Evolutionary conservation across 352 stramenopile species (phyloP).

Genomic region (Phytophthora hybrid): DNA sequence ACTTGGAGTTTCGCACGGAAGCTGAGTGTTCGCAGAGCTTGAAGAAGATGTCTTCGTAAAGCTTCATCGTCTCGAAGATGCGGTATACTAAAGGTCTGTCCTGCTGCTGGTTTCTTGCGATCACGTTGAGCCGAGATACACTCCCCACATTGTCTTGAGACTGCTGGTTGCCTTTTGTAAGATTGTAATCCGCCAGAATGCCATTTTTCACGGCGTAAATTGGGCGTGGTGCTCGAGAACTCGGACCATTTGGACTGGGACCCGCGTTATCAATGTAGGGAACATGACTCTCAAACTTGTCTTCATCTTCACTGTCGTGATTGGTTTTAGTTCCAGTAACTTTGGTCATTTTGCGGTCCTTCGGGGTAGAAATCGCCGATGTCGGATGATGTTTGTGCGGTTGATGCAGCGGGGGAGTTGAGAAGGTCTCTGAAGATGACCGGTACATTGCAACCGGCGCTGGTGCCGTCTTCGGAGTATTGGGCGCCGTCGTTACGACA

Average conservation of each 20-base stretch:
- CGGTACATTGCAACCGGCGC: conserved; percentile 16
- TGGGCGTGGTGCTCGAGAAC: conserved; percentile 1
- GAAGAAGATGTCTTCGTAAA: conserved; percentile 65
- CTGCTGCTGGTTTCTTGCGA: conserved; percentile 7
- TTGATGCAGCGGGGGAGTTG: conserved; percentile 14
- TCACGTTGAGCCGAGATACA: conserved; percentile 3
- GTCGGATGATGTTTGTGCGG: background rate
- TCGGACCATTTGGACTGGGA: background rate
- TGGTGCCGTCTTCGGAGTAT: conserved; percentile 17
- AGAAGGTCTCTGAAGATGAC: conserved; percentile 31
- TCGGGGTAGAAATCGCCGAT: background rate
- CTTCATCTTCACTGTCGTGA: conserved; percentile 30
- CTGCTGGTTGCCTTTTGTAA: conserved; percentile 43
- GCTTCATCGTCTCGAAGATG: conserved; percentile 39
- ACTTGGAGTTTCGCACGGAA: conserved; percentile 52
- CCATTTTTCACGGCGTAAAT: conserved; percentile 32
- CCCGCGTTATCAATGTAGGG: background rate
- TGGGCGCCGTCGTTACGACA: conserved; percentile 21
- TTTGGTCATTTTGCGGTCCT: background rate
- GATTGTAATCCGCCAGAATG: conserved; percentile 21
- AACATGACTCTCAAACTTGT: conserved; percentile 25
- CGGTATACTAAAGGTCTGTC: conserved; percentile 40
- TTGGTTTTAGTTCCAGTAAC: conserved; percentile 4
- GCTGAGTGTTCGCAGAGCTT: conserved; percentile 63
- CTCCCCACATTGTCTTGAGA: conserved; percentile 1